Evolutionary conservation across 2,329 filamentous ascomycete genomes (phyloP).

Genomic region (Drechslerella coelobrocha): DNA sequence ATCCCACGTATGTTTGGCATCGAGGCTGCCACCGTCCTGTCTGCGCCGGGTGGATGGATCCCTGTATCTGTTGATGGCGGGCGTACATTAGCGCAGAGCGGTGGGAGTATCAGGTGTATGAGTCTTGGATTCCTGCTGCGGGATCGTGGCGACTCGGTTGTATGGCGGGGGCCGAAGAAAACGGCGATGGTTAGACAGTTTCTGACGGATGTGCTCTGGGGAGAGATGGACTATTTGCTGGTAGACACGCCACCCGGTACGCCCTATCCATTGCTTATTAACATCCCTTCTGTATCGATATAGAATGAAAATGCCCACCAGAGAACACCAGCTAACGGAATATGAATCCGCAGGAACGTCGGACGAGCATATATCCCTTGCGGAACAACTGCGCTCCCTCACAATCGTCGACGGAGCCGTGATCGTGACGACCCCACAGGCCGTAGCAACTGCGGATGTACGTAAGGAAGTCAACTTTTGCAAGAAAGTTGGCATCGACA

Average conservation of each 20-base stretch:
- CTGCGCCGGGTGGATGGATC: slow-evolving; percentile 89
- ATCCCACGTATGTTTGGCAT: slow-evolving; percentile 94
- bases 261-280: neutral
- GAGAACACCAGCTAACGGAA: neutral
- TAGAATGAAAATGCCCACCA: no score
- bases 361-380: slow-evolving; percentile 94
- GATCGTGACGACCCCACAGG: slow-evolving; percentile 94
- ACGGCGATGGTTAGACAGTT: slow-evolving; percentile 99
- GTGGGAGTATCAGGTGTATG: slow-evolving; percentile 74
- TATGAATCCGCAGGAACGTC: slow-evolving; percentile 66
- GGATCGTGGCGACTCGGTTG: slow-evolving; percentile 84
- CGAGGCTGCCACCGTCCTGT: slow-evolving; percentile 77
- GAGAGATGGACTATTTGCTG: slow-evolving; percentile 84
- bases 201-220: slow-evolving; percentile 87
- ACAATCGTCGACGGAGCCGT: slow-evolving; percentile 81
- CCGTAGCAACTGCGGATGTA: slow-evolving; percentile 90
- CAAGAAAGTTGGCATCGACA: slow-evolving; percentile 76
- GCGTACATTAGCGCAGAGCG: slow-evolving; percentile 61
- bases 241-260: slow-evolving; percentile 90
- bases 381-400: slow-evolving; percentile 77
- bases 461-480: slow-evolving; percentile 96
- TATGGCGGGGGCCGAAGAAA: slow-evolving; percentile 98
- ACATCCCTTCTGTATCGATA: neutral
- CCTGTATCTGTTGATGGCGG: slow-evolving; percentile 79
- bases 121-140: slow-evolving; percentile 89